Base-by-base conservation (phyloP, 805 yeast genomes). In the Zygotorulaspora sp. region DNA sequence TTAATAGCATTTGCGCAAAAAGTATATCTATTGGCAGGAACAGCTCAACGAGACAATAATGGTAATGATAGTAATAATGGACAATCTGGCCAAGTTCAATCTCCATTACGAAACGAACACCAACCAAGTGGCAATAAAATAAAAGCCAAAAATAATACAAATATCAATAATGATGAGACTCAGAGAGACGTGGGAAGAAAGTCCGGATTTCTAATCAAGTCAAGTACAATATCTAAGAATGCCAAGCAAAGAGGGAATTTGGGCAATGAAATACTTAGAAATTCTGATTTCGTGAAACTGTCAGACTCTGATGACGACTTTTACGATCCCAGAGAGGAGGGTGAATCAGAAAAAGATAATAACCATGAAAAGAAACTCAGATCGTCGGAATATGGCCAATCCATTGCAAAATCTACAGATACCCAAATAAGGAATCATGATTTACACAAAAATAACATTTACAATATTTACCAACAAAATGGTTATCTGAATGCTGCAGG, bases 1-100 rank as follows among this genome's bases (percentile, higher is more conserved):
- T 23, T 44, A 8, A 35, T 41, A 17, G 33, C 31, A 9, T 44
- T 44, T 35, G 34, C 44, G 4, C 27, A 28, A 31, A 21, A 13
- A 14, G 23, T 35, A 8, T 15, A 23, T 16, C 33, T 26, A 15
- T 4, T 30, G 14, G 34, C 8, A 11, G 21, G 5, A 16, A 15
- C 27, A 3, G 14, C 16, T 3, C 7, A 26, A 26, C 10, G 17
- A 5, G 23, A 21, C 10, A 7, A 8, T 7, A 21, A 21, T 21
- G 23, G 23, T 8, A 10, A 21, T 21, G 23, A 8, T 8, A 21
- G 10, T 8, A 10, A 21, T 21, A 10, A 8, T 8, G 23, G 23
- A 21, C 23, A 21, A 8, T 21, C 23, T 8, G 10, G 10, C 23
- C 7, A 10, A 10, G 7, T 8, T 21, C 10, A 8, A 8, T 8